A percentile compares a stretch with the other conserved stretches of the same genome.
These are phyloP conservation scores for Lagenidium giganteum DNA, from an alignment of 352 stramenopile genomes.

Conservation along the genomic window DNA sequence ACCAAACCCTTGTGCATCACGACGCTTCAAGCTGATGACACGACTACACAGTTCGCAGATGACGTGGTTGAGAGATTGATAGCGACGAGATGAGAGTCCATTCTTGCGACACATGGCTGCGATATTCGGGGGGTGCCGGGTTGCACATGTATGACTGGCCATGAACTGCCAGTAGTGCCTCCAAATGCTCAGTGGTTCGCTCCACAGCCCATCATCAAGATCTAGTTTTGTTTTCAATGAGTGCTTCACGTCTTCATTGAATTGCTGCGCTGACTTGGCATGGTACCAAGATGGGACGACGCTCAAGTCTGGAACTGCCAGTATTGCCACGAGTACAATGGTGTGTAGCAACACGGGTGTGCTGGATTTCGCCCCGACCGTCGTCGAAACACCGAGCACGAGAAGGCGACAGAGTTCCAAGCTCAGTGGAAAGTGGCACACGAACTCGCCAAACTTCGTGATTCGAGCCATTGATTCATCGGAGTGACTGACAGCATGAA, in stretches of 20 bases:
- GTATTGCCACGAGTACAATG: constrained; percentile 61
- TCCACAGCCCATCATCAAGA: constrained; percentile 59
- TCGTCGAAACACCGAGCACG: too few species aligned
- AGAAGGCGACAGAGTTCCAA: constrained; percentile 64
- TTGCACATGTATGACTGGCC: constrained; percentile 32
- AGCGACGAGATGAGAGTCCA: constrained; percentile 61
- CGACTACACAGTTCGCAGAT: constrained; percentile 74
- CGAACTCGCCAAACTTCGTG: constrained; percentile 73
- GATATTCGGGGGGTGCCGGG: constrained; percentile 39
- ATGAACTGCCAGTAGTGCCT: constrained; percentile 59
- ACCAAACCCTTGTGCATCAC: constrained; percentile 25
- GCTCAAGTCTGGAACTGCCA: constrained; percentile 69
- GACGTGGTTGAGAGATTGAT: constrained; percentile 71
- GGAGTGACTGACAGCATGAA: constrained; percentile 59
- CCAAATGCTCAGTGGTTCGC: constrained; percentile 73
- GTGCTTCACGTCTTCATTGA: constrained; percentile 74
- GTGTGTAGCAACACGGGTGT: constrained; percentile 41
- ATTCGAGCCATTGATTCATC: constrained; percentile 53
- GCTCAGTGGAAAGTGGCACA: constrained; percentile 71
- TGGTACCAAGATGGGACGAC: constrained; percentile 82
- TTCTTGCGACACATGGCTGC: constrained; percentile 36
- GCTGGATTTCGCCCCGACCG: too few species aligned
- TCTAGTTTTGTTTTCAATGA: constrained; percentile 65
- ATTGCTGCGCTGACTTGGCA: constrained; percentile 44
- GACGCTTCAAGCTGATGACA: constrained; percentile 45